Evolutionary conservation across 495 filamentous ascomycete species (phyloP), one percentile per base, ranked within the genome.

Genomic region (Evernia prunastri): DNA sequence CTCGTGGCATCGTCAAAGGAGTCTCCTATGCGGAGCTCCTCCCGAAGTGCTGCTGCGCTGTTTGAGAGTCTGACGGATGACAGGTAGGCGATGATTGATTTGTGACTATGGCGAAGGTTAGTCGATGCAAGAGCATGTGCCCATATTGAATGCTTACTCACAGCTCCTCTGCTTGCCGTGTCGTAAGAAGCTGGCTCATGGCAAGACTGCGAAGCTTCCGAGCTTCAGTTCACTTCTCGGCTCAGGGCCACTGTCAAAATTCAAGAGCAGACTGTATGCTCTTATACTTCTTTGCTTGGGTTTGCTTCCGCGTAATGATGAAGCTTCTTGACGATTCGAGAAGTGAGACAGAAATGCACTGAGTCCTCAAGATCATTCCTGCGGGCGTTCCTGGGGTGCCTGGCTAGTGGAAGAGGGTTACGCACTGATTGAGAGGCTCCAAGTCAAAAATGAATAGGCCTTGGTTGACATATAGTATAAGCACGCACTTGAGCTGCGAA

Each of bases 61-160:
- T 83, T 83, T 43, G 80, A 68, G 43, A 95, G 82, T 67, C 87
- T 87, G 66, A 79, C 82, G n/a, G 90, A 84, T 49, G 82, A 79
- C 23, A 96, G 82, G 73, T 96, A 96, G 69, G 92, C 91, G 62
- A 96, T 87, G 58, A 96, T 88, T 40, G 91, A 86, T 79, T 93
- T 92, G 77, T 96, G 90, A 71, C 92, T 96, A 51, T 63, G 53
- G 62, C 58, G 13, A 66, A 29, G 33, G 39, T 68, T 51, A 69
- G 63, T 56, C 4, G 45, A 56, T 36, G 61, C 47, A 49, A 31
- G 18, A 12, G 23, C 27, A 17, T 5, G 29, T 45, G 40, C 43
- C 17, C 53, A 36, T 17, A 39, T 27, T 20, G 57, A 58, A 47
- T 64, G 65, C 68, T 66, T 59, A 79, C 85, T 73, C 83, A 93